Evolutionary conservation across 106 monocot species (phyloP).

Genomic region (Allium sativum): DNA sequence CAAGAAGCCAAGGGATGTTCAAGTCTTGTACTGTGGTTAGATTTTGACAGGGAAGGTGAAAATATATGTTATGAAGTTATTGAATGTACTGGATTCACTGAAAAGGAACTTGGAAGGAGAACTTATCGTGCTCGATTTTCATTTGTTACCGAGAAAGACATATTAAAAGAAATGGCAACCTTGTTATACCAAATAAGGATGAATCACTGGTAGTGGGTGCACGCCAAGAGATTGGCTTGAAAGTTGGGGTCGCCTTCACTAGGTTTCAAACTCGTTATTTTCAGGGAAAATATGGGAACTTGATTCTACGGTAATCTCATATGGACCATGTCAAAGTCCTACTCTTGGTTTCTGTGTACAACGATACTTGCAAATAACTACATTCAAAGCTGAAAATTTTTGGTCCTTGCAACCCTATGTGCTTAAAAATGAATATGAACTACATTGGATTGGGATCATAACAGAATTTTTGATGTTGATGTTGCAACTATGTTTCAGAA

Average conservation of each 20-base stretch:
- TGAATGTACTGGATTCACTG: slow-evolving; percentile 69
- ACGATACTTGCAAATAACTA: slow-evolving; percentile 80
- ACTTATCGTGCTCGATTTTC: slow-evolving; percentile 87
- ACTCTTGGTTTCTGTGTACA: slow-evolving; percentile 97
- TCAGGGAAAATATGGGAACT: slow-evolving; percentile 98
- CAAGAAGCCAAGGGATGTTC: slow-evolving; percentile 79
- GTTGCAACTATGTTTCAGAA: slow-evolving; percentile 90
- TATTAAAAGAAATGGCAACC: slow-evolving; percentile 75
- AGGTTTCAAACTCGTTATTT: slow-evolving; percentile 97
- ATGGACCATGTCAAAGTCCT: slow-evolving; percentile 97
- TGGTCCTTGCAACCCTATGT: slow-evolving; percentile 69
- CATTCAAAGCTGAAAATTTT: slow-evolving; percentile 90
- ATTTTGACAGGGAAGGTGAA: slow-evolving; percentile 98
- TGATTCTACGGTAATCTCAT: slow-evolving; percentile 94
- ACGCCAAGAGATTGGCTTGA: slow-evolving; percentile 96
- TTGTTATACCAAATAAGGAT: slow-evolving; percentile 76
- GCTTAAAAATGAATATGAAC: slow-evolving; percentile 75
- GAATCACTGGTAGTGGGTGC: slow-evolving; percentile 93
- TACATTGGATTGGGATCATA: slow-evolving; percentile 82
- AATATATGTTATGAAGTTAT: slow-evolving; percentile 99
- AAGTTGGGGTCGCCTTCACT: slow-evolving; percentile 97
- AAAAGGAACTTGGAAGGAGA: slow-evolving; percentile 40
- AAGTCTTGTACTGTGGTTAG: slow-evolving; percentile 82
- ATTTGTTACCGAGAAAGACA: slow-evolving; percentile 88
- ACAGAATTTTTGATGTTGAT: slow-evolving; percentile 71